Evolutionary conservation across 352 stramenopile species (phyloP).

Genomic region (Phytophthora crassamura): DNA sequence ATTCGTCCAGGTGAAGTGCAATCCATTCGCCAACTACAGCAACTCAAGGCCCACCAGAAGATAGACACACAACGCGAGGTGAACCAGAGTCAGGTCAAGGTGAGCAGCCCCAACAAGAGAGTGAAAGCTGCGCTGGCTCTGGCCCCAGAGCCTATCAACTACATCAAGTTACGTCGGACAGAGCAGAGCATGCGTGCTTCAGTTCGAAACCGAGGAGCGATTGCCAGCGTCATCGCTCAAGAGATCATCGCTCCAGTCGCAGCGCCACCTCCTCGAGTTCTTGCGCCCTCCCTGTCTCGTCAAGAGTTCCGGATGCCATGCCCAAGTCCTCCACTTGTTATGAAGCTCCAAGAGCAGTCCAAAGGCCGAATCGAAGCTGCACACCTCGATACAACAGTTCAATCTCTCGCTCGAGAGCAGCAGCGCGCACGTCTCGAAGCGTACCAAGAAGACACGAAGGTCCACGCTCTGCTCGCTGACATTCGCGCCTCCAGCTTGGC

Average conservation of each 20-base stretch:
- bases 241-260: constrained; percentile 58
- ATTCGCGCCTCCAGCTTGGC: constrained; percentile 43
- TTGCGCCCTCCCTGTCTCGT: background rate
- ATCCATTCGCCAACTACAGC: constrained; percentile 32
- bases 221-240: constrained; percentile 41
- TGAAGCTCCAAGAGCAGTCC: constrained; percentile 24
- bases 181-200: constrained; percentile 58
- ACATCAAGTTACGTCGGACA: constrained; percentile 67
- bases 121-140: constrained; percentile 15
- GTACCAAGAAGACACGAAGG: constrained; percentile 26
- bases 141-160: constrained; percentile 62
- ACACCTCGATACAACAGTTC: constrained; percentile 19
- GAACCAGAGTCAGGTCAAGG: constrained; percentile 21
- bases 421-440: constrained; percentile 35
- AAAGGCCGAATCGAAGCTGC: constrained; percentile 29
- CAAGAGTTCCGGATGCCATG: constrained; percentile 26
- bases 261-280: constrained; percentile 11
- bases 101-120: constrained; percentile 16
- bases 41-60: constrained; percentile 19
- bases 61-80: background rate
- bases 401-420: constrained; percentile 44
- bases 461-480: constrained; percentile 48
- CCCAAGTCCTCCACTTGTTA: constrained; percentile 15
- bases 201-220: constrained; percentile 51
- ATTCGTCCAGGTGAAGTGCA: constrained; percentile 37